Conservation (phyloP, 345 rosid species). For the Salix brachista region DNA sequence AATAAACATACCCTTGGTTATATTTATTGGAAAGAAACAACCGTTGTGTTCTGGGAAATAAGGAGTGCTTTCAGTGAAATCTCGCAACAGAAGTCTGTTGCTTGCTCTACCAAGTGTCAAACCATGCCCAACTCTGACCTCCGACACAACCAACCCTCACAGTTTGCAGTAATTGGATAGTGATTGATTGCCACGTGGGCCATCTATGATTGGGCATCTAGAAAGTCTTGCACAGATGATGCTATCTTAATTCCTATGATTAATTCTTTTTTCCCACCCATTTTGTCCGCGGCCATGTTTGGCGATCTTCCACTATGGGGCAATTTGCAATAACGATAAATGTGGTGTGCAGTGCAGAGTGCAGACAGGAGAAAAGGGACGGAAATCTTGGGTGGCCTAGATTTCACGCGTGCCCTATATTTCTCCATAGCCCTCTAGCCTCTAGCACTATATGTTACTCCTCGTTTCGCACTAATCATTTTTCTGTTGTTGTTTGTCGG, state of each 20-base stretch:
- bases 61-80: no score
- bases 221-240: background rate
- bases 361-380: constrained; percentile 22
- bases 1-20: no score
- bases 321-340: constrained; percentile 15
- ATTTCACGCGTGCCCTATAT: constrained; percentile 43
- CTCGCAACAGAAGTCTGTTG: no score
- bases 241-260: background rate
- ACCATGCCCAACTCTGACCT: background rate
- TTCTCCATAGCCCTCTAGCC: constrained; percentile 19
- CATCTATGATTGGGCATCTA: constrained; percentile 16
- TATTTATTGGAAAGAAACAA: no score
- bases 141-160: constrained; percentile 4
- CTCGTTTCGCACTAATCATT: constrained; percentile 26
- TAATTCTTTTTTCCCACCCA: background rate
- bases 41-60: no score
- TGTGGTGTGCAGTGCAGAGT: constrained; percentile 12
- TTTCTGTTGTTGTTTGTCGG: constrained; percentile 13
- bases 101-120: background rate
- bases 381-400: constrained; percentile 22
- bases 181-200: constrained; percentile 5
- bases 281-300: constrained; percentile 15
- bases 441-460: background rate
- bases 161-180: constrained; percentile 6
- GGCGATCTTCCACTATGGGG: constrained; percentile 7